Evolutionary conservation across 306 rosid genomes (phyloP).

Genomic region (Quercus ilex): DNA sequence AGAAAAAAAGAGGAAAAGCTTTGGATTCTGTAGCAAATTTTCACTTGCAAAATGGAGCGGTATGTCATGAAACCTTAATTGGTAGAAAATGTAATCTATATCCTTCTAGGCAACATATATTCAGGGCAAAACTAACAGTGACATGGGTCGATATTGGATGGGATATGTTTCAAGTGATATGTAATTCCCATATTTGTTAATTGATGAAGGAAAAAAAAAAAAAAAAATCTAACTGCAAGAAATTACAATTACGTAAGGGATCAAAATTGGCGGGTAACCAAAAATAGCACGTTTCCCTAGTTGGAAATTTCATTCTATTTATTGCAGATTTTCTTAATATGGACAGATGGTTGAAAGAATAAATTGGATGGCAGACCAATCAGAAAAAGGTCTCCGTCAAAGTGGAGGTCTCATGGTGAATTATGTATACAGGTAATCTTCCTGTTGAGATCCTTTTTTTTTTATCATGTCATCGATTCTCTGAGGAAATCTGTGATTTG

Average conservation of each 20-base stretch:
- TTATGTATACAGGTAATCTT: slow-evolving; percentile 74
- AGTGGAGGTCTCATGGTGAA: slow-evolving; percentile 97
- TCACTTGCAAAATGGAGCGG: slow-evolving; percentile 99
- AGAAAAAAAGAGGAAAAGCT: slow-evolving; percentile 97
- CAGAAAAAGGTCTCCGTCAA: slow-evolving; percentile 77
- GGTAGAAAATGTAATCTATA: background rate
- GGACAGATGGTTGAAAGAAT: slow-evolving; percentile 82
- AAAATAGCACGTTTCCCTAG: background rate
- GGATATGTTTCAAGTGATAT: slow-evolving; percentile 9
- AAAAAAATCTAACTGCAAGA: background rate
- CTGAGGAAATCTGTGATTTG: background rate
- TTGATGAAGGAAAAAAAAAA: background rate
- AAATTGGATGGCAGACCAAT: slow-evolving; percentile 91
- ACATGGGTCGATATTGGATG: background rate
- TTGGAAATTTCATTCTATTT: background rate
- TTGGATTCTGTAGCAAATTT: slow-evolving; percentile 94
- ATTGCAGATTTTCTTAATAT: slow-evolving; percentile 21
- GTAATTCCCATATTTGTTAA: background rate
- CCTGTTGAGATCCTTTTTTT: slow-evolving; percentile 6
- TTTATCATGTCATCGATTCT: slow-evolving; percentile 3
- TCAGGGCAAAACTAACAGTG: slow-evolving; percentile 15
- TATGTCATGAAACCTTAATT: slow-evolving; percentile 33
- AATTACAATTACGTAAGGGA: background rate
- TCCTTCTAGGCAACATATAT: slow-evolving; percentile 21
- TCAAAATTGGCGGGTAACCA: background rate